phyloP scores from a whole-genome alignment of 2,329 filamentous ascomycete genomes.

The Verticillium alfalfae region DNA sequence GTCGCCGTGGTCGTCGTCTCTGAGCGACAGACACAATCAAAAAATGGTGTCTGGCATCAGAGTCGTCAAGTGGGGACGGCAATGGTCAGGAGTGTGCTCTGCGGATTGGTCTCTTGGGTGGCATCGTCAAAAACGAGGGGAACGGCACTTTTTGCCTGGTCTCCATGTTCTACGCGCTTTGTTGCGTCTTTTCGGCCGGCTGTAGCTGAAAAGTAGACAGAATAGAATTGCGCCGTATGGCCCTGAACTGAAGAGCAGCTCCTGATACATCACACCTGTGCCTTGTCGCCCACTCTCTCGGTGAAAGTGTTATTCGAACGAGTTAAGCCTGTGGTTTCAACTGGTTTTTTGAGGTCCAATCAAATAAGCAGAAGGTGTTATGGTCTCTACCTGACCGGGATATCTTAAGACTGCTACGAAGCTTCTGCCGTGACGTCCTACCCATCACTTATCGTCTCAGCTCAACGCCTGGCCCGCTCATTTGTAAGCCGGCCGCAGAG shows the following conservation, averaged over 20 bases:
- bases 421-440: neutral
- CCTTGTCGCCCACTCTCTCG: neutral
- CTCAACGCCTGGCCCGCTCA: constrained; percentile 24
- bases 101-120: constrained; percentile 50
- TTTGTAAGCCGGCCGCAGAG: constrained; percentile 12
- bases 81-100: constrained; percentile 24
- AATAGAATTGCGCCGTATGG: constrained; percentile 14
- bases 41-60: neutral
- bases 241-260: constrained; percentile 15
- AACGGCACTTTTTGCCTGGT: constrained; percentile 63
- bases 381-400: neutral
- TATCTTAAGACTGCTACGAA: neutral
- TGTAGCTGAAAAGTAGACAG: constrained; percentile 13
- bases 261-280: constrained; percentile 5
- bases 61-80: neutral
- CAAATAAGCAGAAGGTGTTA: too few relatives aligned
- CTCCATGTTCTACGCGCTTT: constrained; percentile 42
- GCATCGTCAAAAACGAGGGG: constrained; percentile 68
- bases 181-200: constrained; percentile 11
- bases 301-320: neutral
- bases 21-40: constrained; percentile 47
- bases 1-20: constrained; percentile 99
- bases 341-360: too few relatives aligned
- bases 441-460: neutral
- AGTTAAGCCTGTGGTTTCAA: too few relatives aligned